Percentiles rank a stretch among this genome's conserved stretches.
phyloP scores from a whole-genome alignment of 179 eudicot genomes.

The Carnegiea gigantea region DNA sequence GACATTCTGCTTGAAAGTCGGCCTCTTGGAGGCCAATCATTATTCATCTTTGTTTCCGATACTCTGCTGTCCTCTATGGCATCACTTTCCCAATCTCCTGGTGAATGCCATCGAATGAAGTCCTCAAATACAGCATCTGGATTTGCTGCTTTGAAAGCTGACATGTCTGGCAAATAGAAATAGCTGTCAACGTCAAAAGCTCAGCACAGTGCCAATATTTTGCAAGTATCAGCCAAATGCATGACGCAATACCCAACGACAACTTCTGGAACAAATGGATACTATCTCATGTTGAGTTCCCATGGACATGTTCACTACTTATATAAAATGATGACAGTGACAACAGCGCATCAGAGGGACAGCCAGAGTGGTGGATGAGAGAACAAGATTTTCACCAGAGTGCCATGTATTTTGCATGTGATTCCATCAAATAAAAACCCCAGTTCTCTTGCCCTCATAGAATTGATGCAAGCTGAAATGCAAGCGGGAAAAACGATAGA shows the following conservation, averaged over 20 bases:
- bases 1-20: slow-evolving; percentile 92
- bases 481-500: neutral
- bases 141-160: slow-evolving; percentile 97
- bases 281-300: neutral
- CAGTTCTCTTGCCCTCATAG: neutral
- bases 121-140: slow-evolving; percentile 95
- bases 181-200: neutral
- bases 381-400: neutral
- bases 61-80: slow-evolving; percentile 29
- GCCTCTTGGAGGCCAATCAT: slow-evolving; percentile 87
- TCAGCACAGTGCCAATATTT: neutral
- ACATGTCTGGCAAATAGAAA: slow-evolving; percentile 69
- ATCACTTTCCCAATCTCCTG: slow-evolving; percentile 88
- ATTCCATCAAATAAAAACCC: neutral
- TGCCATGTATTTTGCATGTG: neutral
- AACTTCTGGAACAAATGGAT: neutral
- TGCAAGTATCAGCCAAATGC: neutral
- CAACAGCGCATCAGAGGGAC: neutral
- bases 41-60: slow-evolving; percentile 31
- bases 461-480: neutral
- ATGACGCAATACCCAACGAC: neutral
- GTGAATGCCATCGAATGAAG: slow-evolving; percentile 99
- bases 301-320: neutral
- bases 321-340: neutral
- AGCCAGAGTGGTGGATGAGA: neutral